A percentile compares a stretch with the other conserved stretches of the same genome.
phyloP scores from a whole-genome alignment of 2,329 filamentous ascomycete species.

The Acephala macrosclerotiorum region DNA sequence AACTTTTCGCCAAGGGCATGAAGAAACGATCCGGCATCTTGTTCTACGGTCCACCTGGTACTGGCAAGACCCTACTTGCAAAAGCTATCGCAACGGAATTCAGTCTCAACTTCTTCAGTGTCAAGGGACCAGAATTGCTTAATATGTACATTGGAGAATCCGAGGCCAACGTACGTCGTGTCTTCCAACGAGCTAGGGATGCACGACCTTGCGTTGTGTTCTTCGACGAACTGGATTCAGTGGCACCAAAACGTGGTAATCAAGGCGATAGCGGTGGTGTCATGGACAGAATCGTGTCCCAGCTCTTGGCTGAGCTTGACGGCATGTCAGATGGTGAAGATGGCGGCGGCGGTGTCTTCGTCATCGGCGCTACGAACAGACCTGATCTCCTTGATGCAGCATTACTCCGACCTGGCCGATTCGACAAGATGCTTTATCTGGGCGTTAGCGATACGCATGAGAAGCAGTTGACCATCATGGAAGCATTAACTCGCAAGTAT shows the following conservation, averaged over 20 bases:
- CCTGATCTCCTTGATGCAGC: constrained; percentile 93
- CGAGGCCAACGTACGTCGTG: constrained; percentile 87
- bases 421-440: constrained; percentile 98
- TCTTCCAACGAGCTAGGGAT: constrained; percentile 87
- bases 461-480: constrained; percentile 93
- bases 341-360: constrained; percentile 84
- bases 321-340: constrained; percentile 96
- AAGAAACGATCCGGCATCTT: constrained; percentile 95
- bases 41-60: constrained; percentile 91
- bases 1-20: constrained; percentile 96
- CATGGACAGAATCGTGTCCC: constrained; percentile 97
- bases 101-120: constrained; percentile 92
- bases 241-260: constrained; percentile 95
- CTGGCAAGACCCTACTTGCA: constrained; percentile 89
- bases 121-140: constrained; percentile 89
- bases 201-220: constrained; percentile 90
- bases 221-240: constrained; percentile 92
- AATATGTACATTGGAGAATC: constrained; percentile 98
- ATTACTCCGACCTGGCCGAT: constrained; percentile 85
- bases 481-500: constrained; percentile 92
- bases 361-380: constrained; percentile 94
- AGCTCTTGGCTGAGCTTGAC: constrained; percentile 92
- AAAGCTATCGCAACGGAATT: constrained; percentile 95
- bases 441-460: constrained; percentile 96
- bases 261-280: constrained; percentile 97